Evolutionary conservation across 2,329 filamentous ascomycete species (phyloP).

Genomic region (Aspergillus bombycis): DNA sequence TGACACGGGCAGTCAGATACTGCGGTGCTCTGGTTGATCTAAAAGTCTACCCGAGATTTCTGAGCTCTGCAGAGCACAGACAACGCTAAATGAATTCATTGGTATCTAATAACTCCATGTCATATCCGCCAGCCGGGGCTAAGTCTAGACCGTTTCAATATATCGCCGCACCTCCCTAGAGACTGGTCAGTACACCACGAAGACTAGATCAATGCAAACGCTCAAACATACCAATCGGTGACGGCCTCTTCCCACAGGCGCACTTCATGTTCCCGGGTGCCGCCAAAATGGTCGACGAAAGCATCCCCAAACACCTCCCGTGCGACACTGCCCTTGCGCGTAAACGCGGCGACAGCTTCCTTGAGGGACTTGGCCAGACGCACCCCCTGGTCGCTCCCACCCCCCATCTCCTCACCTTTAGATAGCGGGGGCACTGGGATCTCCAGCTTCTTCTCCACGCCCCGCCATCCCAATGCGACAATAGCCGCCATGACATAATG

Average conservation of each 20-base stretch:
- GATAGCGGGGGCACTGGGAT: conserved; percentile 81
- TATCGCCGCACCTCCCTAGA: conserved; percentile 75
- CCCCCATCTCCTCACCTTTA: conserved; percentile 80
- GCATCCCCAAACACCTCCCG: conserved; percentile 90
- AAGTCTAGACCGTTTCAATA: conserved; percentile 69
- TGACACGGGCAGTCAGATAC: background rate
- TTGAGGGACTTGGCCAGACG: conserved; percentile 81
- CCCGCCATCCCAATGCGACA: conserved; percentile 84
- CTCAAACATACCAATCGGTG: conserved; percentile 80
- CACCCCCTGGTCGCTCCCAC: conserved; percentile 69
- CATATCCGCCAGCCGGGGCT: background rate
- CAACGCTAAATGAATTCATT: background rate
- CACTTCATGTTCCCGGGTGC: conserved; percentile 89
- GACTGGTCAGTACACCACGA: conserved; percentile 18
- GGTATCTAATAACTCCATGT: background rate
- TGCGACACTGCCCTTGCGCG: conserved; percentile 78
- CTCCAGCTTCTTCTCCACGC: conserved; percentile 87
- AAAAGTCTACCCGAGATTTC: background rate
- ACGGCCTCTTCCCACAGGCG: conserved; percentile 93
- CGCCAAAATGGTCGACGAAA: conserved; percentile 94
- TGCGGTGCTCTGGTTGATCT: background rate
- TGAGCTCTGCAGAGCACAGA: background rate
- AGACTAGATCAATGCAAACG: background rate
- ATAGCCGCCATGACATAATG: conserved; percentile 86
- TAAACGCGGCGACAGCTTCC: conserved; percentile 81